A percentile compares a stretch with the other conserved stretches of the same genome.
phyloP scores from a whole-genome alignment of 2,329 filamentous ascomycete species.

The Niveomyces coronatus region DNA sequence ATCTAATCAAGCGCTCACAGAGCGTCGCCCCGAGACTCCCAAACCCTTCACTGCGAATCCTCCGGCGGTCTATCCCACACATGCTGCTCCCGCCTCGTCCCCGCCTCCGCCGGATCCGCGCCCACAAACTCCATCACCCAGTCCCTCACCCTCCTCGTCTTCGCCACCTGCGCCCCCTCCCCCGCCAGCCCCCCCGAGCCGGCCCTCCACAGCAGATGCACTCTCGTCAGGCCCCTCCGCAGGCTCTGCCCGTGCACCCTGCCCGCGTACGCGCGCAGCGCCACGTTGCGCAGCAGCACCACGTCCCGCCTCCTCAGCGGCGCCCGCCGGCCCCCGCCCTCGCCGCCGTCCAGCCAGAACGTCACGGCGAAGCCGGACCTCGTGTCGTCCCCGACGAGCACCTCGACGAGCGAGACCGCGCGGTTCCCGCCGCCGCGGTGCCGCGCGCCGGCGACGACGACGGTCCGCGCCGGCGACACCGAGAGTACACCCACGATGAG shows the following conservation, averaged over 20 bases:
- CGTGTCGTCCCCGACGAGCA: slow-evolving; percentile 79
- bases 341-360: slow-evolving; percentile 55
- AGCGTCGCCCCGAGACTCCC: no score
- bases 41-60: slow-evolving; percentile 23
- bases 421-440: slow-evolving; percentile 49
- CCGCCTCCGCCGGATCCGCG: slow-evolving; percentile 17
- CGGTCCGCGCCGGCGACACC: slow-evolving; percentile 53
- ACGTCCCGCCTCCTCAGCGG: slow-evolving; percentile 68
- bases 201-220: slow-evolving; percentile 52
- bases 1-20: no score
- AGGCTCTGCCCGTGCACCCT: slow-evolving; percentile 81
- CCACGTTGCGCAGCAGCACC: slow-evolving; percentile 69
- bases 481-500: slow-evolving; percentile 72
- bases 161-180: slow-evolving; percentile 41
- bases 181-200: slow-evolving; percentile 36
- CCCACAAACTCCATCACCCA: slow-evolving; percentile 68
- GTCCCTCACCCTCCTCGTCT: slow-evolving; percentile 56
- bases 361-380: slow-evolving; percentile 69
- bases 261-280: slow-evolving; percentile 61
- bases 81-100: slow-evolving; percentile 9
- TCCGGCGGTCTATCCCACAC: slow-evolving; percentile 31
- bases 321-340: slow-evolving; percentile 38
- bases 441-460: no score
- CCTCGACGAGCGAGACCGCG: slow-evolving; percentile 58
- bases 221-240: slow-evolving; percentile 56